phyloP scores from a whole-genome alignment of 768 basidiomycete species.

The Neoboletus brunneissimus region DNA sequence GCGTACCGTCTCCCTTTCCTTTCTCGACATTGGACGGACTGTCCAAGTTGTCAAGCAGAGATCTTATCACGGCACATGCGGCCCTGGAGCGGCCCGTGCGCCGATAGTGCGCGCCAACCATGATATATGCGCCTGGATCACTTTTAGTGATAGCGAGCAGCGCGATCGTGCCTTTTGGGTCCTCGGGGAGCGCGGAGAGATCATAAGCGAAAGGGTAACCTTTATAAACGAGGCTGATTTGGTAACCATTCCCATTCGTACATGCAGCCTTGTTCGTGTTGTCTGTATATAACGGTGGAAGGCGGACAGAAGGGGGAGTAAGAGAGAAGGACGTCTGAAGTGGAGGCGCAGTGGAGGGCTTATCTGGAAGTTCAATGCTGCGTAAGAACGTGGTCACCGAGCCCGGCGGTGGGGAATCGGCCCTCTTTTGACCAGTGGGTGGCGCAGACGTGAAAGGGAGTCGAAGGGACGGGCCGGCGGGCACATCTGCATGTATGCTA shows the following conservation, averaged over 20 bases:
- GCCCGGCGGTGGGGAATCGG: conserved; percentile 11
- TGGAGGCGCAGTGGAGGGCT: conserved; percentile 8
- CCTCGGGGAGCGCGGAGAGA: conserved; percentile 29
- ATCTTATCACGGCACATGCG: conserved; percentile 28
- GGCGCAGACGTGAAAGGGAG: conserved; percentile 14
- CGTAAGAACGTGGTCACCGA: conserved; percentile 26
- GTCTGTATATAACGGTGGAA: conserved; percentile 13
- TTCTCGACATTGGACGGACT: conserved; percentile 12
- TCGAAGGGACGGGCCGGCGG: conserved; percentile 9
- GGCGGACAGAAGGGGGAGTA: conserved; percentile 8
- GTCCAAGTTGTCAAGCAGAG: conserved; percentile 19
- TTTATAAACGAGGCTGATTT: conserved; percentile 26
- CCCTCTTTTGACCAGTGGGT: neutral
- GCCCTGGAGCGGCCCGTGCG: conserved; percentile 33
- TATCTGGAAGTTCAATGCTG: conserved; percentile 24
- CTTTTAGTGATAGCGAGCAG: conserved; percentile 27
- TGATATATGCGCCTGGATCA: conserved; percentile 32
- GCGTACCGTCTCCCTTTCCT: conserved; percentile 27
- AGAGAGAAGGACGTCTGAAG: conserved; percentile 11
- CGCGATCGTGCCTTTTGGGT: conserved; percentile 27
- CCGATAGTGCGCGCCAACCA: conserved; percentile 33
- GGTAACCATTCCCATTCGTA: conserved; percentile 8
- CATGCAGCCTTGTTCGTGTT: neutral
- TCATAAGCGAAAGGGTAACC: conserved; percentile 30
- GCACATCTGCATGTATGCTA: conserved; percentile 9